A percentile compares a stretch with the other conserved stretches of the same genome.
Conservation (phyloP, 495 filamentous ascomycete genomes). For the Haplographium delicatum region DNA sequence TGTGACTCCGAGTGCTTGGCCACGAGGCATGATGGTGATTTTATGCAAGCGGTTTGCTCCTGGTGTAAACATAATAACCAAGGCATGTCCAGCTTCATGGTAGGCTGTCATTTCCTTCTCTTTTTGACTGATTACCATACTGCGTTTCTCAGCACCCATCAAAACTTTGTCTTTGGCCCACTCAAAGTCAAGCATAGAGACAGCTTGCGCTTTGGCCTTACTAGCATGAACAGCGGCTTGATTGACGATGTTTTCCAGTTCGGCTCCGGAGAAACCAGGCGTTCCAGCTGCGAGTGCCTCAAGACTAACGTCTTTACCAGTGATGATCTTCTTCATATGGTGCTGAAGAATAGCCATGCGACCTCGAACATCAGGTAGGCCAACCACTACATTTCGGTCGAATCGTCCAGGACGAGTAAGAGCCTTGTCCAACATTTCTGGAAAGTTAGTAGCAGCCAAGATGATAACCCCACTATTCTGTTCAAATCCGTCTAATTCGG, state of each 20-base stretch:
- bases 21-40: slow-evolving; percentile 91
- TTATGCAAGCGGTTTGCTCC: slow-evolving; percentile 80
- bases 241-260: slow-evolving; percentile 94
- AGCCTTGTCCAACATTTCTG: slow-evolving; percentile 88
- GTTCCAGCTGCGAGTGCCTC: slow-evolving; percentile 78
- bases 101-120: slow-evolving; percentile 90
- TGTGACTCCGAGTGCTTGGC: slow-evolving; percentile 78
- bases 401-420: slow-evolving; percentile 92
- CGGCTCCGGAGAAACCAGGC: slow-evolving; percentile 88
- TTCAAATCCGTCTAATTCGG: slow-evolving; percentile 96
- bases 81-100: slow-evolving; percentile 92
- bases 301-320: slow-evolving; percentile 72
- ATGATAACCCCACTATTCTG: slow-evolving; percentile 93
- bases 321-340: slow-evolving; percentile 83
- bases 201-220: slow-evolving; percentile 66
- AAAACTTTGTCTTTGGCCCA: slow-evolving; percentile 98
- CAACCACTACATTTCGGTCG: slow-evolving; percentile 82
- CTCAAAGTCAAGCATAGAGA: slow-evolving; percentile 78
- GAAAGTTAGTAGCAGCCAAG: slow-evolving; percentile 93
- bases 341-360: slow-evolving; percentile 87
- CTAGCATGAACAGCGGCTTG: slow-evolving; percentile 90
- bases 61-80: slow-evolving; percentile 77
- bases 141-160: slow-evolving; percentile 90
- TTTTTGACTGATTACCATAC: slow-evolving; percentile 80
- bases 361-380: slow-evolving; percentile 92